Base-by-base conservation (phyloP, 352 stramenopile genomes). In the Phytopythium aichiense region DNA sequence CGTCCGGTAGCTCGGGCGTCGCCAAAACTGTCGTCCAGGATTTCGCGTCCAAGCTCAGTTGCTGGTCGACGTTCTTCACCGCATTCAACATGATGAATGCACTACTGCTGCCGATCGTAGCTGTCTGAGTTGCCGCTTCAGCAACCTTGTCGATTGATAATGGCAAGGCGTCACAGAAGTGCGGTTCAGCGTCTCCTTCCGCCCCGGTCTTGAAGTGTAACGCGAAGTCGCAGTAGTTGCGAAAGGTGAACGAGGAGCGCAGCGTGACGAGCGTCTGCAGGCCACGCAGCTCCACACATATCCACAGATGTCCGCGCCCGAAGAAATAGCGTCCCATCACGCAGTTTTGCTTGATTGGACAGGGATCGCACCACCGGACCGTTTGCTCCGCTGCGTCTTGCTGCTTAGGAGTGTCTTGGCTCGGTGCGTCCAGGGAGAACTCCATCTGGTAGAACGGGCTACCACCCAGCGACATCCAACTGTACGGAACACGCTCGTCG, bases 231-330 rank as follows among this genome's bases (percentile, higher is more conserved):
- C 69, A 81, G 38, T 78, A 68, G 60, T 88, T 89, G 37, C 55
- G 64, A 42, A 88, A 62, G 22, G 67, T 64, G 30, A 89, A 37
- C 23, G 77, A 72, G 1, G 75, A 69, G 11, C 79, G 76, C 52
- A 94, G 67, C 33, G 68, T 82, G 12, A 94, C 83, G 0, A 74
- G 56, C 16, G 77, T 91, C 54, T 85, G 66, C 9, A 88, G 73
- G 20, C 79, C 78, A 25, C 60, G 67, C n/a, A 87, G 61, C 51
- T 87, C 72, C 8, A 92, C 78, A 28, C 70, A 72, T 43, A 92
- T 49, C 85, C 85, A 94, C 42, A 92, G 60, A 60, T 90, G 90
- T 7, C 85, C 85, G 20, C 61, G 56, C 12, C 62, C 63, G 13
- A 45, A 37, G 56, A 89, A 86, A 42, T 79, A 88, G 28, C 83